These are phyloP conservation scores for Oryza glaberrima DNA, from an alignment of 176 grass and related monocot species.

Conservation along the genomic window DNA sequence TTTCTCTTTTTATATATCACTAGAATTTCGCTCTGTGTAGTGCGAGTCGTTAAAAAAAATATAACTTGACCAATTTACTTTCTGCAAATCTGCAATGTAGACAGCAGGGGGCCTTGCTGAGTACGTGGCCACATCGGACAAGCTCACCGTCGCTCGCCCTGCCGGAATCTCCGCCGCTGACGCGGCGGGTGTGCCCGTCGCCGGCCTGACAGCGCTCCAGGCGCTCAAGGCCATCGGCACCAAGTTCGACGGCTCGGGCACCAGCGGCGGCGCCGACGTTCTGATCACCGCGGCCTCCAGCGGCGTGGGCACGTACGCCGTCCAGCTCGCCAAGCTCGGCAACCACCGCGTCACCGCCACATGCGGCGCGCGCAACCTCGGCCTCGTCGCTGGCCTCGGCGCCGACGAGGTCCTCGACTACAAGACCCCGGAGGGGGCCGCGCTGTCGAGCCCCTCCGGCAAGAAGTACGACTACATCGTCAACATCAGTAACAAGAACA, in stretches of 20 bases:
- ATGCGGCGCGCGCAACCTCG: slow-evolving; percentile 53
- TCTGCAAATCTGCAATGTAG: neutral
- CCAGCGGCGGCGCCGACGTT: slow-evolving; percentile 12
- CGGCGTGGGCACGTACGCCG: slow-evolving; percentile 51
- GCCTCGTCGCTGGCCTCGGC: slow-evolving; percentile 41
- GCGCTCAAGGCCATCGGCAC: slow-evolving; percentile 37
- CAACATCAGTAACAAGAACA: neutral
- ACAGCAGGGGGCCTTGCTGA: slow-evolving; percentile 53
- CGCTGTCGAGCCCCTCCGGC: slow-evolving; percentile 36
- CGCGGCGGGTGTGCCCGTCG: slow-evolving; percentile 45
- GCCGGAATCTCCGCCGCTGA: slow-evolving; percentile 34
- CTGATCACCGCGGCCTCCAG: slow-evolving; percentile 56
- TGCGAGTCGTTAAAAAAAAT: too few relatives aligned
- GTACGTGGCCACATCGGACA: slow-evolving; percentile 38
- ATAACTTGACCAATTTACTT: too few relatives aligned
- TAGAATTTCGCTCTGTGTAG: too few relatives aligned
- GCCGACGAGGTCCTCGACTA: slow-evolving; percentile 68
- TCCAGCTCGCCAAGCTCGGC: slow-evolving; percentile 57
- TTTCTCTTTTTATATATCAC: too few relatives aligned
- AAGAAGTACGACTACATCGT: slow-evolving; percentile 52
- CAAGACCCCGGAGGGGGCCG: slow-evolving; percentile 38
- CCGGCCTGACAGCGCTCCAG: slow-evolving; percentile 41
- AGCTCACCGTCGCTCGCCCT: slow-evolving; percentile 12
- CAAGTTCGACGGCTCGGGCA: slow-evolving; percentile 39
- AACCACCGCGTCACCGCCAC: slow-evolving; percentile 56